Evolutionary conservation across 1,139 yeast genomes (phyloP).

Genomic region (Sugiyamaella xylanicola): DNA sequence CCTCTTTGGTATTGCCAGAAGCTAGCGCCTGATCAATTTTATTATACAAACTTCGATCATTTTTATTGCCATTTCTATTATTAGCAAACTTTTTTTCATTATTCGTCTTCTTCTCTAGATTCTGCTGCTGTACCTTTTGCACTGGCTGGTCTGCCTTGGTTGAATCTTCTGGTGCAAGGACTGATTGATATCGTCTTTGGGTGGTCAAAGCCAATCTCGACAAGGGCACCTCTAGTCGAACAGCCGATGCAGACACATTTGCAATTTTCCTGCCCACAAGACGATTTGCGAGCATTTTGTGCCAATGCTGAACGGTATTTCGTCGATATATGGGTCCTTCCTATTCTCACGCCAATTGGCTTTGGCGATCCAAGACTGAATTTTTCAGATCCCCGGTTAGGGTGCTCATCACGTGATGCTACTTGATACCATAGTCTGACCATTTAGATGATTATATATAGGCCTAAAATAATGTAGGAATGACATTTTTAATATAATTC

Average conservation of each 20-base stretch:
- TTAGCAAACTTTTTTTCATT: neutral
- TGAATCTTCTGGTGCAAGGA: neutral
- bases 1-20: constrained; percentile 7
- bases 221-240: neutral
- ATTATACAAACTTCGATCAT: neutral
- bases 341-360: neutral
- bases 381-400: constrained; percentile 13
- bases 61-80: neutral
- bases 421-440: no score
- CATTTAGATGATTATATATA: no score
- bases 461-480: no score
- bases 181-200: constrained; percentile 12
- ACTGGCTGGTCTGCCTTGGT: neutral
- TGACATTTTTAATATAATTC: no score
- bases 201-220: neutral
- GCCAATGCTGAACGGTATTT: neutral
- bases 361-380: constrained; percentile 6
- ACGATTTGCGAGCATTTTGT: constrained; percentile 1
- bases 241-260: constrained; percentile 3
- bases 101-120: neutral
- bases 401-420: constrained; percentile 9
- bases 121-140: no score
- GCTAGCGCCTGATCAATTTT: constrained; percentile 10
- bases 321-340: neutral
- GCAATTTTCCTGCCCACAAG: neutral